Evolutionary conservation across 306 rosid genomes (phyloP).

Genomic region (Corylus americana): DNA sequence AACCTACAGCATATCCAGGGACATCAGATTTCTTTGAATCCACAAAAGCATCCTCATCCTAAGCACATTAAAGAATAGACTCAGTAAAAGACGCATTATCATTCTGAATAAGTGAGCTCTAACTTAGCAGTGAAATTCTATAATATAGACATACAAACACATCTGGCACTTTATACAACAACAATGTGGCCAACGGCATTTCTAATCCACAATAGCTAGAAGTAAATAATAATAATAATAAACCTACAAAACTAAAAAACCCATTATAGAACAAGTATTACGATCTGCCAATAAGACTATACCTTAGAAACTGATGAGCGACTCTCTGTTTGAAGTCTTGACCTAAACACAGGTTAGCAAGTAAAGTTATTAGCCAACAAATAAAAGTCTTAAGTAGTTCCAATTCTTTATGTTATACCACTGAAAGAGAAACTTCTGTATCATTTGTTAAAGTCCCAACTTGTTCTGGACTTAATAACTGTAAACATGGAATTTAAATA

Average conservation of each 20-base stretch:
- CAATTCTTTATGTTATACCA: constrained; percentile 11
- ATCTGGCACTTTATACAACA: neutral
- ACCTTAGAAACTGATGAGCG: constrained; percentile 47
- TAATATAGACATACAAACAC: neutral
- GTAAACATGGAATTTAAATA: neutral
- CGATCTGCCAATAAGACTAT: constrained; percentile 17
- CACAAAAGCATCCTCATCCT: constrained; percentile 43
- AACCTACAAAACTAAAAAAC: constrained; percentile 12
- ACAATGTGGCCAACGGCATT: neutral
- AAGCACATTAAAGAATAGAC: constrained; percentile 18
- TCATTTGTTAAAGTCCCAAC: neutral
- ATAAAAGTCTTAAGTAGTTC: constrained; percentile 18
- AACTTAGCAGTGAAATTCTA: constrained; percentile 11
- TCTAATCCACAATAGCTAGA: neutral
- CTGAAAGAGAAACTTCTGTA: neutral
- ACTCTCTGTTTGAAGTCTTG: constrained; percentile 43
- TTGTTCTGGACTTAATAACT: neutral
- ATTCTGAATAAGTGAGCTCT: neutral
- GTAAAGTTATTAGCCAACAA: constrained; percentile 26
- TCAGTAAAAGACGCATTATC: constrained; percentile 11
- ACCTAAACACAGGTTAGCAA: constrained; percentile 42
- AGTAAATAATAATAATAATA: neutral
- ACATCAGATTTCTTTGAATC: constrained; percentile 63
- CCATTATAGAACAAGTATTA: constrained; percentile 11
- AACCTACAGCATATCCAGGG: constrained; percentile 73